Conservation (phyloP, 176 grass and related monocot genomes). For the Zoysia pacifica region DNA sequence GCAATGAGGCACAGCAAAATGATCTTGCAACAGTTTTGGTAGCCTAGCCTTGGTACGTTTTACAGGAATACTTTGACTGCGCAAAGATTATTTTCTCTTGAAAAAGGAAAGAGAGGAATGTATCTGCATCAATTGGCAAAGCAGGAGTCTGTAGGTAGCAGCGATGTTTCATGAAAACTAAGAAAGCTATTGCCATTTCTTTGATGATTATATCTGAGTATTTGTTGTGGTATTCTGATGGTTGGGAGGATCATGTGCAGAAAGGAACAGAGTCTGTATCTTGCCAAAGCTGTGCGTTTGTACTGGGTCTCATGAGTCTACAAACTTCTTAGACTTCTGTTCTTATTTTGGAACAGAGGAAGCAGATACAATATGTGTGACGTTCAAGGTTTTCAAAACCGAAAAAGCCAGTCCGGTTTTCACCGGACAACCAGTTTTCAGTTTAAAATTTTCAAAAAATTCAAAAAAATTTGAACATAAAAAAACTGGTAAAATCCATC, state of each 20-base stretch:
- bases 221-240: not conserved
- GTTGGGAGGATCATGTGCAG: not conserved
- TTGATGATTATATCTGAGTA: not conserved
- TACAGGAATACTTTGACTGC: not conserved
- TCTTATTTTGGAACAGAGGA: too few relatives aligned
- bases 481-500: too few relatives aligned
- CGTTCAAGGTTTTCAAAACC: too few relatives aligned
- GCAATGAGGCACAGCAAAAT: conserved; percentile 33
- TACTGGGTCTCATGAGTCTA: not conserved
- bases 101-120: not conserved
- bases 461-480: too few relatives aligned
- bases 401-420: too few relatives aligned
- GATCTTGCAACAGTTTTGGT: conserved; percentile 30
- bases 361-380: too few relatives aligned
- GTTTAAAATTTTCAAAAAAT: too few relatives aligned
- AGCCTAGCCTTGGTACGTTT: conserved; percentile 33
- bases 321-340: too few relatives aligned
- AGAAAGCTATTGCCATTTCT: not conserved
- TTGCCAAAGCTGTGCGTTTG: not conserved
- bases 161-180: not conserved
- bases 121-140: conserved; percentile 4
- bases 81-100: not conserved
- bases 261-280: not conserved
- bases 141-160: not conserved
- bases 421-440: too few relatives aligned